phyloP scores from a whole-genome alignment of 306 rosid species.

The Begonia peltatifolia region DNA sequence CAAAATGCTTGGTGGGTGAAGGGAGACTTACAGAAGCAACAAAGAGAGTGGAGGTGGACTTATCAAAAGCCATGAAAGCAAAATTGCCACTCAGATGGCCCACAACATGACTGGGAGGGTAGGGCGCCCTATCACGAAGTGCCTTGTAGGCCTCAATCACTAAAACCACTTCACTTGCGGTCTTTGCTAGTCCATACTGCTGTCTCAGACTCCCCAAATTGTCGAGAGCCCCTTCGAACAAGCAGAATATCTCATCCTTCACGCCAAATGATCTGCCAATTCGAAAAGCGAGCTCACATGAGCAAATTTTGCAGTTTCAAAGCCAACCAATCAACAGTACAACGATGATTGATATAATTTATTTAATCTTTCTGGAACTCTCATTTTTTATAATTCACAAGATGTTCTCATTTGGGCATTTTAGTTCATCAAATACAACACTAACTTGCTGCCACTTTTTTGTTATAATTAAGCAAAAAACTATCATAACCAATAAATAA shows the following conservation, averaged over 20 bases:
- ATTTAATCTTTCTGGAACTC: no score
- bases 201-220: constrained; percentile 78
- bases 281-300: no score
- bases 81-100: constrained; percentile 67
- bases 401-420: no score
- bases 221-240: constrained; percentile 82
- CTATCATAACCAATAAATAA: no score
- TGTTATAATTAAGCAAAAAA: no score
- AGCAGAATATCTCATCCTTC: constrained; percentile 82
- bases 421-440: no score
- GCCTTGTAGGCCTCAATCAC: constrained; percentile 95
- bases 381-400: no score
- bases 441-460: no score
- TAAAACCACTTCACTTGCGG: constrained; percentile 65
- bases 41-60: constrained; percentile 72
- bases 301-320: no score
- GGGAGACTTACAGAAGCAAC: constrained; percentile 57
- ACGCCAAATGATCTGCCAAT: constrained; percentile 69
- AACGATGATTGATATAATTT: no score
- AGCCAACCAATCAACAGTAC: no score
- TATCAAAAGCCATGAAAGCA: constrained; percentile 74
- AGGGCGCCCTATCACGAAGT: constrained; percentile 85
- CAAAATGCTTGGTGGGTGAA: constrained; percentile 2
- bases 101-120: constrained; percentile 81
- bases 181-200: constrained; percentile 73